Evolutionary conservation across 2,329 filamentous ascomycete species (phyloP).

Genomic region (Aureobasidium sp.): DNA sequence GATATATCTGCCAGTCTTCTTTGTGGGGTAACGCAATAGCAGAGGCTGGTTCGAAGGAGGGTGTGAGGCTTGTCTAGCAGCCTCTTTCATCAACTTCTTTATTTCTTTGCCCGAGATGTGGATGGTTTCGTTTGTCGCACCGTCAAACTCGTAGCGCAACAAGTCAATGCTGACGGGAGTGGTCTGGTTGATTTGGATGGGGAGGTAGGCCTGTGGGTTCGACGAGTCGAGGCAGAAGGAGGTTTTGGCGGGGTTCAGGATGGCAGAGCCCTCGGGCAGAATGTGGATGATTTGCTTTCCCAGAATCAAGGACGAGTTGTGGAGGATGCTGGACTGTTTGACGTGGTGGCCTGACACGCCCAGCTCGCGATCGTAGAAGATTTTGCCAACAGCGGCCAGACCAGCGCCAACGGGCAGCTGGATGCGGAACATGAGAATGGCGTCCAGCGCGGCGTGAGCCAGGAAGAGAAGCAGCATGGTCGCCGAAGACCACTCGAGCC

Average conservation of each 20-base stretch:
- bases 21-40: conserved; percentile 63
- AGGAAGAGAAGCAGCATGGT: conserved; percentile 66
- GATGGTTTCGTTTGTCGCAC: conserved; percentile 71
- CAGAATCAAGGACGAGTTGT: conserved; percentile 88
- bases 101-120: conserved; percentile 67
- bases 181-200: conserved; percentile 90
- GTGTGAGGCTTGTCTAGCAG: conserved; percentile 51
- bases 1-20: conserved; percentile 82
- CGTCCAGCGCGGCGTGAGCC: conserved; percentile 65
- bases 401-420: conserved; percentile 68
- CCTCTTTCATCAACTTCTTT: conserved; percentile 65
- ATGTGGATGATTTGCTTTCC: conserved; percentile 98
- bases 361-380: conserved; percentile 86
- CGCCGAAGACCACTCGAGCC: conserved; percentile 83
- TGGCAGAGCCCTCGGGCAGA: conserved; percentile 81
- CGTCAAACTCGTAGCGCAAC: conserved; percentile 77
- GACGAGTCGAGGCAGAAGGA: conserved; percentile 72
- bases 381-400: conserved; percentile 65
- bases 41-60: conserved; percentile 35
- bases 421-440: conserved; percentile 88
- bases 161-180: conserved; percentile 82
- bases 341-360: conserved; percentile 91
- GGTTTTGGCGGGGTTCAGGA: conserved; percentile 74
- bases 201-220: conserved; percentile 58
- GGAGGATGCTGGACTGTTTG: conserved; percentile 77